These are phyloP conservation scores for Globisporangium paroecandrum DNA, from an alignment of 352 stramenopile genomes.

Conservation along the genomic window DNA sequence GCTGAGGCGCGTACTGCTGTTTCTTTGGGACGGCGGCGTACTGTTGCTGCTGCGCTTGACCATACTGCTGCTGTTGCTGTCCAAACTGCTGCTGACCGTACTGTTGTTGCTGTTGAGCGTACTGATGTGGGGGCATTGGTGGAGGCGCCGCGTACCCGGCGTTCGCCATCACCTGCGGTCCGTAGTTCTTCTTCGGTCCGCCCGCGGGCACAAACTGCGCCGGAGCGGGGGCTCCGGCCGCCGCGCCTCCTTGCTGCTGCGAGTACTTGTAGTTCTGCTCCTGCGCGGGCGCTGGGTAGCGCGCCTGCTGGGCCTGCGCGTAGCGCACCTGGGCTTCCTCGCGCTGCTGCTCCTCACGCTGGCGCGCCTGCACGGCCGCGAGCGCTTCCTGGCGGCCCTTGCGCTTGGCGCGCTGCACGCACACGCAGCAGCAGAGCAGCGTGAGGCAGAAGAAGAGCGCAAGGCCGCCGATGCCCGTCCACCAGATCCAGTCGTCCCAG, in stretches of 20 bases:
- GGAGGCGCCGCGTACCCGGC: constrained; percentile 24
- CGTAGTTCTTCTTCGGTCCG: constrained; percentile 25
- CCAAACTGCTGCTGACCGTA: constrained; percentile 14
- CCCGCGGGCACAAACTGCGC: constrained; percentile 13
- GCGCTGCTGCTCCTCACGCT: constrained; percentile 46
- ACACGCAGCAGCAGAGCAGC: constrained; percentile 74
- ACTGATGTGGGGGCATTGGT: constrained; percentile 12
- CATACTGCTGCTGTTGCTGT: constrained; percentile 16
- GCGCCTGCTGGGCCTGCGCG: constrained; percentile 43
- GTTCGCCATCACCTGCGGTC: constrained; percentile 44
- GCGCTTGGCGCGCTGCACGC: constrained; percentile 72
- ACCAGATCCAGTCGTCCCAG: constrained; percentile 83
- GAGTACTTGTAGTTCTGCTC: constrained; percentile 25
- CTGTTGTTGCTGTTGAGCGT: constrained; percentile 11
- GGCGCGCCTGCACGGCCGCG: constrained; percentile 47
- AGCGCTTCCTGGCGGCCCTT: constrained; percentile 70
- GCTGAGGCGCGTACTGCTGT: constrained; percentile 11
- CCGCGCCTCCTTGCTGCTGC: constrained; percentile 27
- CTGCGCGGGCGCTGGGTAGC: constrained; percentile 24
- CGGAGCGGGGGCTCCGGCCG: constrained; percentile 8
- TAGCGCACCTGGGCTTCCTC: constrained; percentile 48
- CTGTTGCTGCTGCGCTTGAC: constrained; percentile 20
- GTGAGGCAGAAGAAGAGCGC: constrained; percentile 64
- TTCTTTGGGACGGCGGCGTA: constrained; percentile 19
- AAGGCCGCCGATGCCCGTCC: constrained; percentile 54